phyloP scores from a whole-genome alignment of 116 monocot genomes.

The Phalaenopsis hybrid region DNA sequence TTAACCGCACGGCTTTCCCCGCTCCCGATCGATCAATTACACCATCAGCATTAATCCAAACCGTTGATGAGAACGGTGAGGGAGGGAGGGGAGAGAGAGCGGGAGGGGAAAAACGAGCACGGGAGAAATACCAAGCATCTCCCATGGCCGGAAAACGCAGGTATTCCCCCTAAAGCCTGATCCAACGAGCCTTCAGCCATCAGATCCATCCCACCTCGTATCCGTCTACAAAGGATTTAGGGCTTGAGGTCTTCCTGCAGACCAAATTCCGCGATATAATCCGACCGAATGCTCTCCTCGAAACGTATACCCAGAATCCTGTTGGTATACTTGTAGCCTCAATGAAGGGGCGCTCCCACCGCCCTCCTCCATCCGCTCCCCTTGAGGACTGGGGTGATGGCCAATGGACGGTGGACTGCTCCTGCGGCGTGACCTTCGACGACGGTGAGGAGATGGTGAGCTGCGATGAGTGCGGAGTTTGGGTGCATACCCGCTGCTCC shows the following conservation, averaged over 20 bases:
- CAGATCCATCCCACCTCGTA: background rate
- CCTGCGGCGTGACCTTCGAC: slow-evolving; percentile 93
- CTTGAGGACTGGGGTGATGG: slow-evolving; percentile 70
- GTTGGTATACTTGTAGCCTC: background rate
- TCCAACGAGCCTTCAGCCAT: background rate
- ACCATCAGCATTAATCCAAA: background rate
- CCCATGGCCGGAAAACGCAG: slow-evolving; percentile 6
- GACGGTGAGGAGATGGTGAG: slow-evolving; percentile 99
- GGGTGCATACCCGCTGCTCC: slow-evolving; percentile 98
- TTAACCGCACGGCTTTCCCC: background rate
- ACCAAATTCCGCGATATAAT: background rate
- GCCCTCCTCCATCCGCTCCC: slow-evolving; percentile 28
- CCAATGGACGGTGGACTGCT: slow-evolving; percentile 96
- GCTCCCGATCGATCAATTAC: background rate
- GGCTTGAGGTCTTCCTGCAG: background rate
- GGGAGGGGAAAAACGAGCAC: background rate
- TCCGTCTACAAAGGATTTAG: background rate
- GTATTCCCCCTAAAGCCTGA: background rate
- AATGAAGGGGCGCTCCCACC: slow-evolving; percentile 75
- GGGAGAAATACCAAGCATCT: background rate
- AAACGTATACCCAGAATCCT: background rate
- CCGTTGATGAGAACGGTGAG: background rate
- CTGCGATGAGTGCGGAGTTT: slow-evolving; percentile 97
- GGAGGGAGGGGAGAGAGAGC: background rate
- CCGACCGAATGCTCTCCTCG: background rate